Conservation (phyloP, 805 yeast genomes). For the Grigorovia humatica region DNA sequence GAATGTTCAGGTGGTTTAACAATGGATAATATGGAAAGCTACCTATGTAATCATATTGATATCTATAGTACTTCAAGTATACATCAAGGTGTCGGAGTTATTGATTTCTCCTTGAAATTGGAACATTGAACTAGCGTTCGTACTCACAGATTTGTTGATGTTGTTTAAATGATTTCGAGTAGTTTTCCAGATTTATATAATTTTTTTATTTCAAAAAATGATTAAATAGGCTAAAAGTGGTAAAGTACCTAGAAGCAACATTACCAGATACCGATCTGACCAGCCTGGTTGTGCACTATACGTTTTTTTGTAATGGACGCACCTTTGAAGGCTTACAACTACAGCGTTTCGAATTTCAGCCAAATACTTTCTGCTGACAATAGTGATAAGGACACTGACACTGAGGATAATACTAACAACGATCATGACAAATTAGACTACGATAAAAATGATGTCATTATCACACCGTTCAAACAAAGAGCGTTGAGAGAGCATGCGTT, state of each 20-base stretch:
- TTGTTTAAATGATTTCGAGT: no score
- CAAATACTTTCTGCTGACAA: background rate
- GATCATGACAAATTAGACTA: background rate
- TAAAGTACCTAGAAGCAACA: no score
- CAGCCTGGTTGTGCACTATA: background rate
- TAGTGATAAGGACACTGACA: background rate
- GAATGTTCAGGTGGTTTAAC: constrained; percentile 93
- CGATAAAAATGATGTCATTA: background rate
- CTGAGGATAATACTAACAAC: no score
- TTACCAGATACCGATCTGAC: no score
- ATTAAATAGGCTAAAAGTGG: no score
- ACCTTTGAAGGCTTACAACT: background rate
- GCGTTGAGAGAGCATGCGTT: constrained; percentile 17
- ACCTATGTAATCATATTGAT: constrained; percentile 70
- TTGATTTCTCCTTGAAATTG: constrained; percentile 75
- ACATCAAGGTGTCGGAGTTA: constrained; percentile 79
- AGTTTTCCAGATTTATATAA: no score
- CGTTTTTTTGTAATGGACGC: background rate
- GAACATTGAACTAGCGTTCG: background rate
- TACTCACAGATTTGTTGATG: no score
- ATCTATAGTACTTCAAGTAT: constrained; percentile 84
- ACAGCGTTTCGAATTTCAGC: background rate
- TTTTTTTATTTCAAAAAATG: no score
- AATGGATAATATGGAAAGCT: constrained; percentile 50
- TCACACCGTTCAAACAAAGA: constrained; percentile 19